phyloP scores from a whole-genome alignment of 1,139 yeast species.

The Candida tropicalis region DNA sequence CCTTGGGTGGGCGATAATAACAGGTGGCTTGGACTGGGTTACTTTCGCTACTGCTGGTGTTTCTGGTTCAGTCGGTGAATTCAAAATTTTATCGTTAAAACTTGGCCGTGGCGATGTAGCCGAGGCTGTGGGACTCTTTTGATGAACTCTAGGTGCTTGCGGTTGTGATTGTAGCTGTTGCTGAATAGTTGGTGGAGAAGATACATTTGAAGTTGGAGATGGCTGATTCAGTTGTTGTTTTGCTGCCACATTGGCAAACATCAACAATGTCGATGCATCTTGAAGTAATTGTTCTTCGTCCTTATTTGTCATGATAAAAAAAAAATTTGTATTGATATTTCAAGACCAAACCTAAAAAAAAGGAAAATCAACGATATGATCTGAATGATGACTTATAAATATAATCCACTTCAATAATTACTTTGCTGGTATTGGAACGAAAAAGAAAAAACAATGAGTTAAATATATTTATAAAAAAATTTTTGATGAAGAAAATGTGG shows the following conservation, averaged over 20 bases:
- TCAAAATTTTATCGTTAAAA: not conserved
- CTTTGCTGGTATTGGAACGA: not conserved
- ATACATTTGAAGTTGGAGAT: conserved; percentile 15
- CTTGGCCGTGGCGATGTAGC: conserved; percentile 5
- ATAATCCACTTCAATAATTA: not conserved
- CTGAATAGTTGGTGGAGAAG: conserved; percentile 12
- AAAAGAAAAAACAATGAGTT: not conserved
- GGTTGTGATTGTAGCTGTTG: conserved; percentile 7
- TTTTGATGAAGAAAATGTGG: not conserved
- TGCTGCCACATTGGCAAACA: conserved; percentile 64
- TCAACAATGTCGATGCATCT: conserved; percentile 66
- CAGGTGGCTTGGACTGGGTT: not conserved
- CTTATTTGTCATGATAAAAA: conserved; percentile 15
- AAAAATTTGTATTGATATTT: not conserved
- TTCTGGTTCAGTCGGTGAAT: not conserved
- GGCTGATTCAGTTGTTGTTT: conserved; percentile 31
- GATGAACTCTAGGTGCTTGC: not conserved
- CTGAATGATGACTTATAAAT: not conserved
- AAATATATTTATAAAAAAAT: not conserved
- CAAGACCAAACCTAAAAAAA: not conserved
- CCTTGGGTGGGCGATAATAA: conserved; percentile 5
- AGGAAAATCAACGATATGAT: not conserved
- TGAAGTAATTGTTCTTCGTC: conserved; percentile 48
- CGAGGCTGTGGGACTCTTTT: conserved; percentile 8
- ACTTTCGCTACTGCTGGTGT: too few relatives aligned